Evolutionary conservation across 805 yeast species (phyloP), one percentile per base, ranked within the genome.

Genomic region (Hanseniaspora clermontiae): DNA sequence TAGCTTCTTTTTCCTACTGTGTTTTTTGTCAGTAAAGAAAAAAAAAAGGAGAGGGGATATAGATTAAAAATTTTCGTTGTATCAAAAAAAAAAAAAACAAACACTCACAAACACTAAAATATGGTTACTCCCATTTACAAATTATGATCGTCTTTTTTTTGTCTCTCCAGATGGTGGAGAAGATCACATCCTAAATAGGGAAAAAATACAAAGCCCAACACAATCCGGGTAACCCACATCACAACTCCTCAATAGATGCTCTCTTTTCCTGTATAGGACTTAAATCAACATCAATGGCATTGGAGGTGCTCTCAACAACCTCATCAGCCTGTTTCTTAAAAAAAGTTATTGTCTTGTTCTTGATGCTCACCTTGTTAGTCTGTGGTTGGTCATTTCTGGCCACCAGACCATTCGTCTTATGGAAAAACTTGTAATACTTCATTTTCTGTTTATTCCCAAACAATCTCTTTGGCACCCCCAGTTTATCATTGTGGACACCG

Each of bases 221-320:
- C 9, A 29, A 14, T 49, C 37, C 50, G 51, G 48, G 59, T 57
- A 27, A 57, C 15, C 24, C 2, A 9, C 37, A 29, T 15, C 43
- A 34, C 3, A 69, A 68, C 40, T 60, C 62, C 45, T 67, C 67
- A 5, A 64, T 65, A 2, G 71, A 66, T 5, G 63, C 56, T 14
- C 62, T 38, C 15, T 60, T 59, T 49, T 69, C 72, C 54, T 68
- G 70, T n/a, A 65, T 65, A 6, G 68, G 68, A 57, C 71, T 68
- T 32, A 68, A 56, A 37, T 51, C 55, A 6, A 38, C 37, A 51
- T 51, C 55, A 57, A 12, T 55, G 29, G 17, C 48, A 27, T n/a
- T 34, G 27, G 34, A 40, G 5, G 27, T 17, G 27, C 27, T 24
- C 19, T 29, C 32, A 29, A 19, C 6, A 14, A 2, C 14, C 7